Percentiles rank a stretch among this genome's conserved stretches.
Conservation (phyloP, 306 rosid genomes). For the Cicer chorassanicum region DNA sequence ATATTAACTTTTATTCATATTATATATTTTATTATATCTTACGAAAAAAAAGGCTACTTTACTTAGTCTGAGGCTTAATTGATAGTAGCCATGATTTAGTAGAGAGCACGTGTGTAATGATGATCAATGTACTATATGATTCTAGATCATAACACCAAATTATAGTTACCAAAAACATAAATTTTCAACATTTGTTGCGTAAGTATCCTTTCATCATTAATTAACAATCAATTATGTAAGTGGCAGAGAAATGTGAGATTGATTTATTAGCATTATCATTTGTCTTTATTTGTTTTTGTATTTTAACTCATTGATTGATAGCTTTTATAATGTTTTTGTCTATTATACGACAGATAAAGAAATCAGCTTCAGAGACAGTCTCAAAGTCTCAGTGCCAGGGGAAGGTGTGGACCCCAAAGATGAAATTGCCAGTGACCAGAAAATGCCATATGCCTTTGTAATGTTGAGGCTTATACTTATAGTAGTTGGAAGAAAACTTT, state of each 20-base stretch:
- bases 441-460: constrained; percentile 83
- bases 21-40: background rate
- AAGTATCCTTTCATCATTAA: constrained; percentile 21
- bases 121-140: constrained; percentile 34
- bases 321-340: constrained; percentile 6
- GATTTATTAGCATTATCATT: background rate
- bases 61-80: constrained; percentile 48
- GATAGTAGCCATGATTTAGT: constrained; percentile 50
- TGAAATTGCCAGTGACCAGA: constrained; percentile 44
- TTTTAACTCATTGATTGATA: background rate
- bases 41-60: constrained; percentile 12
- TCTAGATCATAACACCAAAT: constrained; percentile 46
- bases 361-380: constrained; percentile 57
- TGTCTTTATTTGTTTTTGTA: background rate
- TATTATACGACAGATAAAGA: constrained; percentile 55
- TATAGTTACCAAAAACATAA: constrained; percentile 3
- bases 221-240: constrained; percentile 36
- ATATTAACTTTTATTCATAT: constrained; percentile 12
- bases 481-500: constrained; percentile 84
- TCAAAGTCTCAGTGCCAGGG: constrained; percentile 26
- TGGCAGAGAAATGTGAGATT: constrained; percentile 9
- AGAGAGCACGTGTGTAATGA: constrained; percentile 57
- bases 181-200: constrained; percentile 29
- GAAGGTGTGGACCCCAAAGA: constrained; percentile 40
- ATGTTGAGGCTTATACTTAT: constrained; percentile 90